Evolutionary conservation across 2,329 filamentous ascomycete genomes (phyloP).

Genomic region (Fusarium heterosporum): DNA sequence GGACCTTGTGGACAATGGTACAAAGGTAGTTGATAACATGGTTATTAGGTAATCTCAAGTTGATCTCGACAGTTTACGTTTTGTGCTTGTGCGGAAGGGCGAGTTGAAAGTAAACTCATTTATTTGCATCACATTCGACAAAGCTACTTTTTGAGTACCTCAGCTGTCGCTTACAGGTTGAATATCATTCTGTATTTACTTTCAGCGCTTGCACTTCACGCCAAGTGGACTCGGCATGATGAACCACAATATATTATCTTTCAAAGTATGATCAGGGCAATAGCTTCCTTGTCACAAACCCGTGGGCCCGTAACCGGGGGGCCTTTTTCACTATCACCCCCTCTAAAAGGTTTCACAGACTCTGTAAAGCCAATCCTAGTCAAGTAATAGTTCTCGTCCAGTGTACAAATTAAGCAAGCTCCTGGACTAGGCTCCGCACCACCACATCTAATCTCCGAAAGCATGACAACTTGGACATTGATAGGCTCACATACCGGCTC

Average conservation of each 20-base stretch:
- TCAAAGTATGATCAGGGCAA: too few species aligned
- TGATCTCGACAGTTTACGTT: too few species aligned
- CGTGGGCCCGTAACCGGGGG: not conserved
- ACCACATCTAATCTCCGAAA: not conserved
- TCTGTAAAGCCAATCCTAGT: conserved; percentile 5
- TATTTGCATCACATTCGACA: too few species aligned
- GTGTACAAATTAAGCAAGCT: conserved; percentile 2
- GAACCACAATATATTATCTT: too few species aligned
- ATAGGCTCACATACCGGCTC: not conserved
- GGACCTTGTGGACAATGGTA: not conserved
- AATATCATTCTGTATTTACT: too few species aligned
- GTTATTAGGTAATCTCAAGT: not conserved
- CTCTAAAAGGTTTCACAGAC: not conserved
- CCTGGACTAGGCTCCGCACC: not conserved
- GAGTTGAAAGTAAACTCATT: too few species aligned
- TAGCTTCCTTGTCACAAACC: not conserved
- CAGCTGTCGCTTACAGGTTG: too few species aligned
- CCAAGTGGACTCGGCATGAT: too few species aligned
- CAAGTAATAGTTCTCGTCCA: conserved; percentile 9
- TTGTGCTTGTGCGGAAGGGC: too few species aligned
- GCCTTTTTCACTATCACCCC: accelerated
- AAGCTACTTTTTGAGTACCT: too few species aligned
- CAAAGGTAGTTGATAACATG: not conserved
- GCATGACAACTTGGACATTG: conserved; percentile 1
- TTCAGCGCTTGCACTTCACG: too few species aligned